Evolutionary conservation across 2,329 filamentous ascomycete genomes (phyloP).

Genomic region (Colletotrichum gigasporum): DNA sequence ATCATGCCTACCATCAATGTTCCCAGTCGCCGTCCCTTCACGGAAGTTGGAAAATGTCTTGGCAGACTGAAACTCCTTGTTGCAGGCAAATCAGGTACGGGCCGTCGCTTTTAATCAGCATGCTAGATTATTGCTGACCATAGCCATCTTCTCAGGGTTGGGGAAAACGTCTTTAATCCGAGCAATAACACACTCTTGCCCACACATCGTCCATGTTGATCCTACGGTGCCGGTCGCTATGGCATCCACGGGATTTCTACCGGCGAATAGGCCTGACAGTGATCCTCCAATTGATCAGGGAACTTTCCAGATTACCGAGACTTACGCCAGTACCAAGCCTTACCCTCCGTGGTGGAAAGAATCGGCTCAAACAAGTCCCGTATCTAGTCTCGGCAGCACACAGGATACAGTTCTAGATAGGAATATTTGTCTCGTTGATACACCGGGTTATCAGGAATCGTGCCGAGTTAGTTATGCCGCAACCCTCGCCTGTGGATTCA

Average conservation of each 20-base stretch:
- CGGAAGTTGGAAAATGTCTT: constrained; percentile 82
- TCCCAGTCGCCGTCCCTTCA: constrained; percentile 89
- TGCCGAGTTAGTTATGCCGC: constrained; percentile 58
- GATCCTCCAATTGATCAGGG: constrained; percentile 3
- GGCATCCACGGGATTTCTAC: constrained; percentile 10
- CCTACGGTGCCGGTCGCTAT: constrained; percentile 51
- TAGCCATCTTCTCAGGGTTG: constrained; percentile 61
- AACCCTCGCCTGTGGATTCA: constrained; percentile 4
- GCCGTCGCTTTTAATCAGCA: background rate
- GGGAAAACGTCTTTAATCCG: constrained; percentile 93
- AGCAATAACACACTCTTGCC: constrained; percentile 84
- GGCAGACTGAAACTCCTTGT: constrained; percentile 91
- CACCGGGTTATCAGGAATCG: constrained; percentile 68
- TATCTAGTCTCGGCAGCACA: constrained; percentile 56
- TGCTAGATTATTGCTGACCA: constrained; percentile 33
- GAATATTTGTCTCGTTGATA: constrained; percentile 95
- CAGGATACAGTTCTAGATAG: constrained; percentile 85
- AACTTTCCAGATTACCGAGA: constrained; percentile 65
- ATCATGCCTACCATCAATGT: constrained; percentile 97
- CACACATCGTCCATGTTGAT: constrained; percentile 95
- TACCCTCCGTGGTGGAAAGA: constrained; percentile 93
- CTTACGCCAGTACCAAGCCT: constrained; percentile 82
- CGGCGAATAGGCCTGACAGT: background rate
- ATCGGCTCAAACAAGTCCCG: constrained; percentile 68
- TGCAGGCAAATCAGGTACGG: constrained; percentile 77